Evolutionary conservation across 148 eudicot genomes (phyloP).

Genomic region (Rhododendron ovatum): DNA sequence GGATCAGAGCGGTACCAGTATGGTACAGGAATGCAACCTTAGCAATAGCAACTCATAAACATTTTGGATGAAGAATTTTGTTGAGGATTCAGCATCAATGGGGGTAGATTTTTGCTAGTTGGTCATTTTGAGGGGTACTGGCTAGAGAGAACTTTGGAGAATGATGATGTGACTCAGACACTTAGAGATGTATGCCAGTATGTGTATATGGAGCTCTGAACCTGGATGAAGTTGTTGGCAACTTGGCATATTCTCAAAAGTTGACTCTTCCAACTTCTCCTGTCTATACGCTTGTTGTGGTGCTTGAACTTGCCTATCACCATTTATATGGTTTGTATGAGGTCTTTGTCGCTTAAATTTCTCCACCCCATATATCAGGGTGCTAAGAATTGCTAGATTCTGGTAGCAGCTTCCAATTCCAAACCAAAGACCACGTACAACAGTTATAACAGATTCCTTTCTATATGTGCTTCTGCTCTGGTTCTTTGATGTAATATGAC

Average conservation of each 20-base stretch:
- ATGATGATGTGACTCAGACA: neutral
- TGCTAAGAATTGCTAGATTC: neutral
- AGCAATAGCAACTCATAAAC: neutral
- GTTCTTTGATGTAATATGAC: neutral
- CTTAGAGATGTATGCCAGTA: neutral
- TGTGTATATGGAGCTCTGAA: neutral
- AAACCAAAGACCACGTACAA: neutral
- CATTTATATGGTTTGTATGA: neutral
- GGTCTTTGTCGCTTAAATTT: neutral
- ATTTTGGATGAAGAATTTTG: constrained; percentile 1
- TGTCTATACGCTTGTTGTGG: neutral
- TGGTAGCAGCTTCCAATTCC: neutral
- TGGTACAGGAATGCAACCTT: neutral
- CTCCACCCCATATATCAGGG: neutral
- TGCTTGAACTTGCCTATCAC: neutral
- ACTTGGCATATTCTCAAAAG: neutral
- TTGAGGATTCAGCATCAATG: neutral
- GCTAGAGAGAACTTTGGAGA: neutral
- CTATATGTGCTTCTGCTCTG: neutral
- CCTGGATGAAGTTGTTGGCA: neutral
- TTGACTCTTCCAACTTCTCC: neutral
- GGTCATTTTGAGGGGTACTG: neutral
- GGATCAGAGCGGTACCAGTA: neutral
- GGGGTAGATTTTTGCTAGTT: neutral
- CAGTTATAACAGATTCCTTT: neutral